phyloP scores from a whole-genome alignment of 2,329 filamentous ascomycete species.

The Diaporthe sp. region DNA sequence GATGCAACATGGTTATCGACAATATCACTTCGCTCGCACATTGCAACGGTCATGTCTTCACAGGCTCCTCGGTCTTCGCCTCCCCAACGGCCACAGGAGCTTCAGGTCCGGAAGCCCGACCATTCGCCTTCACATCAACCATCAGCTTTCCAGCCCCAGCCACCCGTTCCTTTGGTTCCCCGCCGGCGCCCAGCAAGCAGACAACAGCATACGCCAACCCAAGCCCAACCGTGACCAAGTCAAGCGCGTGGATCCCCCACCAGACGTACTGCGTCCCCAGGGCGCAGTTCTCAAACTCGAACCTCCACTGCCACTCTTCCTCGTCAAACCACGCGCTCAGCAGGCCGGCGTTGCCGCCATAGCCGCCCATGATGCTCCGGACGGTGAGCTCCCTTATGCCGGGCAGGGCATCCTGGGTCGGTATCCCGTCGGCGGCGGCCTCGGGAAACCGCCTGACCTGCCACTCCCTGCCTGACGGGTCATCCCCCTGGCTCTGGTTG shows the following conservation, averaged over 20 bases:
- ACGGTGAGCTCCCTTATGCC: constrained; percentile 92
- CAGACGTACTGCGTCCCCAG: constrained; percentile 91
- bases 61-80: neutral
- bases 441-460: constrained; percentile 63
- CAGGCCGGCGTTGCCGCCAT: constrained; percentile 90
- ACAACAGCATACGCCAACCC: constrained; percentile 47
- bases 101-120: too few relatives aligned
- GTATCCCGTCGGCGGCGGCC: constrained; percentile 58
- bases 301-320: constrained; percentile 80
- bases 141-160: too few relatives aligned
- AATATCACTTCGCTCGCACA: neutral
- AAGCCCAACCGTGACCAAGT: constrained; percentile 63
- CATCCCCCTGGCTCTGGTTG: constrained; percentile 68
- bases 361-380: constrained; percentile 98
- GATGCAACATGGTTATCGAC: constrained; percentile 14
- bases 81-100: neutral
- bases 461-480: constrained; percentile 61
- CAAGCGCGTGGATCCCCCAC: constrained; percentile 89
- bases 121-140: too few relatives aligned
- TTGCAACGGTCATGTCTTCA: neutral
- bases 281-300: constrained; percentile 83
- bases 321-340: constrained; percentile 91
- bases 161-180: neutral
- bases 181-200: neutral
- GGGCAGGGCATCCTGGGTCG: constrained; percentile 60